Base-by-base conservation (phyloP, 805 yeast species). In the Lipomyces mesembrius region DNA sequence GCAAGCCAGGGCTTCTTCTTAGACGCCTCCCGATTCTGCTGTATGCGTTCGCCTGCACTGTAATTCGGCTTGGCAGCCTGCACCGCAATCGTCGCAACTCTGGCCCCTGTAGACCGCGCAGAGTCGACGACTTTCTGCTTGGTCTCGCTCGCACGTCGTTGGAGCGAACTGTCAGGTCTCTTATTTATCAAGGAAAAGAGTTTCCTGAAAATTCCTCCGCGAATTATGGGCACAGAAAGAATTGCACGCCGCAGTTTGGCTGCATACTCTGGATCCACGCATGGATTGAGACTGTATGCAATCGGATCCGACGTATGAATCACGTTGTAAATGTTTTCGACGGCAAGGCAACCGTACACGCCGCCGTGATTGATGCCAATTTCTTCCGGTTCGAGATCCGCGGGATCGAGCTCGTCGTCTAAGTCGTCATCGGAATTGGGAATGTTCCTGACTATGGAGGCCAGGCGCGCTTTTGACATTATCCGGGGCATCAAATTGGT, bases 241-340 rank as follows among this genome's bases (percentile, higher is more conserved):
- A 57, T 49, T 6, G 79, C 75, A 2, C 74, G 68, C 55, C 73
- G 75, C 11, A 79, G 65, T 12, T 62, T 63, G 29, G 63, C 63
- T 0, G 79, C 76, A 34, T 68, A 62, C 17, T 73, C 74, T 3
- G 78, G 81, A 69, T 83, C 81, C 7, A 93, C 85, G 56, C 94
- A 79, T 0, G 98, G 97, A 75, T 92, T 97, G 69, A 94, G 79
- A 65, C 97, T 80, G 75, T 91, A 92, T 0, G 96, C 96, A 51
- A 95, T 88, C 1, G 98, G 96, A 76, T 94, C 99, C 73, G 96
- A 90, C 0, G 92, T 90, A 76, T 94, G 96, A 77, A 89, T 89
- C 7, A 95, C 79, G 75, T 94, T 94, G 79, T 90, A 95, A 46
- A 90, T 77, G 73, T 90, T 89, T 1, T 81, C 78, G 70, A 89